Base-by-base conservation (phyloP, 192 early-diverging fungal species). In the Entophlyctis luteolus region DNA sequence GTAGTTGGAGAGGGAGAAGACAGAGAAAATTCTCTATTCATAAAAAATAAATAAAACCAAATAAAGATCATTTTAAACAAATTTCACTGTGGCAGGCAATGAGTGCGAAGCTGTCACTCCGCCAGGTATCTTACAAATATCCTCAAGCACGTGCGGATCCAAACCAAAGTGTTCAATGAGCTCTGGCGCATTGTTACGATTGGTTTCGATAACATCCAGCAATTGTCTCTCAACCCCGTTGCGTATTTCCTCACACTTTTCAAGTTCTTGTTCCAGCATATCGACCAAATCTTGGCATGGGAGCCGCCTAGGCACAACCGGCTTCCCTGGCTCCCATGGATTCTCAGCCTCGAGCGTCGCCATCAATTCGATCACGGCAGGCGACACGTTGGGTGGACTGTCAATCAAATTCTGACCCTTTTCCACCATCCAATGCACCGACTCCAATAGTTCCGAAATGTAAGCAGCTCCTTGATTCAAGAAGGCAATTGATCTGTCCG, bases 261-360 rank as follows among this genome's bases (percentile, higher is more conserved):
- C 38, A 18, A 39, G 31, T 36, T 66, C 63, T 4, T 35, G 6
- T 35, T 66, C 63, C 34, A 66, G 31, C 63, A 66, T 54, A 8
- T 66, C 63, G 32, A 66, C 35, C 48, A 66, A 54, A 20, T 66
- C 63, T 27, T 55, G 63, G 34, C 63, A 66, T 4, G 63, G 63
- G 32, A 28, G n/a, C 2, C 52, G 6, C 35, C 36, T 14, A 4
- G 48, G 47, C 18, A 38, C 18, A 57, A 35, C 29, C 34, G 16
- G 29, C 14, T 31, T n/a, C 2, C 28, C 48, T 10, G 36, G 45
- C 14, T 33, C 46, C 20, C 4, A 4, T 23, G 45, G 45, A 22
- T 18, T 5, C 36, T 47, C 45, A 1, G 31, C 63, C n/a, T 54
- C 48, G 4, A 36, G 2, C 8, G 35, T 22, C 34, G 16, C 16